Percentiles rank a stretch among this genome's conserved stretches.
phyloP scores from a whole-genome alignment of 202 grass and related monocot species.

The Saccharum hybrid region DNA sequence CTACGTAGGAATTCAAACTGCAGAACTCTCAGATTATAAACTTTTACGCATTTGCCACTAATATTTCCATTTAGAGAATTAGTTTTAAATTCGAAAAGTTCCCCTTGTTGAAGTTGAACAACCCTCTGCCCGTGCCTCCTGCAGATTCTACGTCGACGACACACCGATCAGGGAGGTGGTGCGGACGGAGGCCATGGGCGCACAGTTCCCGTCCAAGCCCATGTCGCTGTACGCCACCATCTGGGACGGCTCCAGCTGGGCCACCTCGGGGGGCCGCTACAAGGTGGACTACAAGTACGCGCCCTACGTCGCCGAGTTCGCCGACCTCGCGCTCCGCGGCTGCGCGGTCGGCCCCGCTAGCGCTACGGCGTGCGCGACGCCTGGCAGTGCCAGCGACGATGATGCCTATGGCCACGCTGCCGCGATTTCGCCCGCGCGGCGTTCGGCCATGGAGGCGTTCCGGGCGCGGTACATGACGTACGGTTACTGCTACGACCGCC shows the following conservation, averaged over 20 bases:
- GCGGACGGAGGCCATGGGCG: slow-evolving; percentile 48
- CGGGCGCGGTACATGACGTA: slow-evolving; percentile 75
- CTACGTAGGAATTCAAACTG: too few species aligned
- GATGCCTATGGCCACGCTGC: not conserved
- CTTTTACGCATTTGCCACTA: not conserved
- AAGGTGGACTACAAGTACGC: slow-evolving; percentile 97
- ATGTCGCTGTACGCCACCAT: slow-evolving; percentile 95
- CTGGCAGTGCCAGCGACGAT: not conserved
- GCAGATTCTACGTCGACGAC: slow-evolving; percentile 82
- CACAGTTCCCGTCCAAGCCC: slow-evolving; percentile 78
- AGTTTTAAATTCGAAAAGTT: not conserved
- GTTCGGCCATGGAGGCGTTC: slow-evolving; percentile 60
- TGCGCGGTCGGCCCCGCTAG: slow-evolving; percentile 34
- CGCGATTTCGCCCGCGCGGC: slow-evolving; percentile 38
- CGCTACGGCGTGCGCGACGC: not conserved
- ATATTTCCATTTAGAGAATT: not conserved
- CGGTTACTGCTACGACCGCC: slow-evolving; percentile 76
- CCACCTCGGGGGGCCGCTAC: slow-evolving; percentile 80
- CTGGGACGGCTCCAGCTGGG: slow-evolving; percentile 95
- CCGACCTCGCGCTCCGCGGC: slow-evolving; percentile 68
- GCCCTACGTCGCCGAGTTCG: slow-evolving; percentile 78
- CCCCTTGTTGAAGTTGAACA: not conserved
- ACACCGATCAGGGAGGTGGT: slow-evolving; percentile 75
- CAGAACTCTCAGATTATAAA: not conserved
- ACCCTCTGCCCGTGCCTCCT: not conserved